phyloP scores from a whole-genome alignment of 345 rosid genomes.

The Eutrema yunnanense region DNA sequence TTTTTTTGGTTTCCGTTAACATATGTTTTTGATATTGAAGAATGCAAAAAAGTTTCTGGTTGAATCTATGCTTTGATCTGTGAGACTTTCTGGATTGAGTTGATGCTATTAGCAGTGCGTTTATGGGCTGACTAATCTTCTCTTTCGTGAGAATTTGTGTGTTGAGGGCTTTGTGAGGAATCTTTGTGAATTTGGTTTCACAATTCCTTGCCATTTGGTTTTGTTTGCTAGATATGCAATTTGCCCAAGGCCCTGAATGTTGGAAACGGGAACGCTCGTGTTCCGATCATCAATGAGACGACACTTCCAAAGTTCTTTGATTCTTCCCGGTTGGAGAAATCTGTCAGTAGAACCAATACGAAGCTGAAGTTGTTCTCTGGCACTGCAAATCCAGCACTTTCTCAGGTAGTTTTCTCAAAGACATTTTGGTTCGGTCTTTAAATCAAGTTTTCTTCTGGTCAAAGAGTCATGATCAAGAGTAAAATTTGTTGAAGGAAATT shows the following conservation, averaged over 20 bases:
- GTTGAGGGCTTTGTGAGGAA: too few relatives aligned
- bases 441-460: neutral
- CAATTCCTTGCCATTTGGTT: neutral
- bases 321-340: constrained; percentile 45
- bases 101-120: neutral
- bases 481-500: constrained; percentile 51
- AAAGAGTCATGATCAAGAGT: neutral
- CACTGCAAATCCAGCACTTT: constrained; percentile 59
- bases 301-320: constrained; percentile 53
- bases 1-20: neutral
- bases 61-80: neutral
- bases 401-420: constrained; percentile 40
- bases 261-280: constrained; percentile 41
- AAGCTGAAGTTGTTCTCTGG: constrained; percentile 71
- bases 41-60: neutral
- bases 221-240: constrained; percentile 43
- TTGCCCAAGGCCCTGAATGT: constrained; percentile 32
- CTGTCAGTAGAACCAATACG: constrained; percentile 28
- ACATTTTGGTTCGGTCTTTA: neutral
- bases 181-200: neutral
- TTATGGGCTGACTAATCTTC: neutral
- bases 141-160: too few relatives aligned
- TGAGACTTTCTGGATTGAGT: neutral
- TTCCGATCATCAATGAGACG: constrained; percentile 45
- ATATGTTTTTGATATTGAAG: neutral